These are phyloP conservation scores for Noccaea bulbosa DNA, from an alignment of 345 rosid genomes.

Conservation along the genomic window DNA sequence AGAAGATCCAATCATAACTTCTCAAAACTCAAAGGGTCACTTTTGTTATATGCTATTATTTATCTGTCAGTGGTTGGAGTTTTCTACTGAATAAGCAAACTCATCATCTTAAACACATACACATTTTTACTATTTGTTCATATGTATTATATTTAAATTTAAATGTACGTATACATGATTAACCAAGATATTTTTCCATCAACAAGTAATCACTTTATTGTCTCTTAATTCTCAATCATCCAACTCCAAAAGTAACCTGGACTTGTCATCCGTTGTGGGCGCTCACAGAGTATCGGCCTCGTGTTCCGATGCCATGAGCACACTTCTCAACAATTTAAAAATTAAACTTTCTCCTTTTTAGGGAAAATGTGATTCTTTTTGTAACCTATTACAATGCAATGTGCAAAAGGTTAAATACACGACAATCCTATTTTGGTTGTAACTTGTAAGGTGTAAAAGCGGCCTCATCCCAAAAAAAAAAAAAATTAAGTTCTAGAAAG, in stretches of 20 bases:
- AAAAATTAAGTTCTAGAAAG: conserved; percentile 8
- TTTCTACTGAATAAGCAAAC: conserved; percentile 30
- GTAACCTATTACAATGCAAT: neutral
- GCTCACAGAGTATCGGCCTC: conserved; percentile 52
- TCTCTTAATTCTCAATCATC: conserved; percentile 23
- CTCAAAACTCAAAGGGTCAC: conserved; percentile 23
- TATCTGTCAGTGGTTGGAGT: conserved; percentile 33
- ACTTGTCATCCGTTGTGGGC: conserved; percentile 52
- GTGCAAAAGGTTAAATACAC: neutral
- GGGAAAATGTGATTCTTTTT: too few species aligned
- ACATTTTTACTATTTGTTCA: conserved; percentile 16
- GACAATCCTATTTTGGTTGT: neutral
- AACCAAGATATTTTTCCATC: conserved; percentile 20
- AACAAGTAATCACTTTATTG: conserved; percentile 13
- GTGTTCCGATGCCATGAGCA: conserved; percentile 43
- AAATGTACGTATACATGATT: conserved; percentile 18
- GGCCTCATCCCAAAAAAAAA: too few species aligned
- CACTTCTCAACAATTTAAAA: neutral
- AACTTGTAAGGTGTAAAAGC: neutral
- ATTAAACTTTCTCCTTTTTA: too few species aligned
- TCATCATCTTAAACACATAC: conserved; percentile 4
- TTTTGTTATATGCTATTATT: conserved; percentile 28
- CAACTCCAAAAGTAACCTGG: conserved; percentile 15
- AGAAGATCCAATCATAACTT: conserved; percentile 24
- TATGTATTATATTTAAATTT: conserved; percentile 14